These are phyloP conservation scores for Cutaneotrichosporon sp. DNA, from an alignment of 1,284 basidiomycete genomes.

Conservation along the genomic window DNA sequence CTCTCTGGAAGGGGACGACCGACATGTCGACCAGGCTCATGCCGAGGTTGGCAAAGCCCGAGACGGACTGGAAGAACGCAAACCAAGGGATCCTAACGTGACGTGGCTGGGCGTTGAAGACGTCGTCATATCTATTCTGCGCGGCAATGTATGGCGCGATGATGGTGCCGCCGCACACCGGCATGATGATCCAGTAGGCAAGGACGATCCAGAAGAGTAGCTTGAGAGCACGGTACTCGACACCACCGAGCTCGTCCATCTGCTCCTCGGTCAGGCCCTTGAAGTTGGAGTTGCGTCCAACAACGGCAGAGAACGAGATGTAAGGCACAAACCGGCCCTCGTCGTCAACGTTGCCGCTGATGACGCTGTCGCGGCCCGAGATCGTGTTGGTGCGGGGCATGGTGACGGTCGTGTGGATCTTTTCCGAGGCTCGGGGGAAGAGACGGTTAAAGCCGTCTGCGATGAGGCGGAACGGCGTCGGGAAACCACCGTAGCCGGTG, in stretches of 20 bases:
- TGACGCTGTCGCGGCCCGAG: conserved; percentile 21
- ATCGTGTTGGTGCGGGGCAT: conserved; percentile 68
- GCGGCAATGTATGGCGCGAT: conserved; percentile 70
- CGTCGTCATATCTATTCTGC: conserved; percentile 51
- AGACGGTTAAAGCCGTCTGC: conserved; percentile 52
- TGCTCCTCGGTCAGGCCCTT: conserved; percentile 72
- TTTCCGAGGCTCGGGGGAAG: conserved; percentile 57
- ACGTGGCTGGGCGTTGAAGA: conserved; percentile 58
- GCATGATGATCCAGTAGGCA: conserved; percentile 63
- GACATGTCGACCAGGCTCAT: conserved; percentile 82
- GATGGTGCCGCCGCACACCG: conserved; percentile 63
- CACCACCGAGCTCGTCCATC: conserved; percentile 84
- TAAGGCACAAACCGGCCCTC: conserved; percentile 64
- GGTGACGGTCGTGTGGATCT: conserved; percentile 61
- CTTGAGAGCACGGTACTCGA: conserved; percentile 86
- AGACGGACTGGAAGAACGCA: conserved; percentile 76
- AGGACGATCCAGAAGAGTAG: conserved; percentile 71
- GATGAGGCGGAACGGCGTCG: conserved; percentile 65
- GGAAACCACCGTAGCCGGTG: conserved; percentile 76
- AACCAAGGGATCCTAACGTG: conserved; percentile 67
- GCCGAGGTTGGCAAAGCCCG: conserved; percentile 86
- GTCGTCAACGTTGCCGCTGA: conserved; percentile 34
- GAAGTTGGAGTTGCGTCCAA: conserved; percentile 86
- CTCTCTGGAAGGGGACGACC: conserved; percentile 79
- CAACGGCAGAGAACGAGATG: conserved; percentile 75